Evolutionary conservation across 179 eudicot species (phyloP), one percentile per base, ranked within the genome.

Genomic region (Carnegiea gigantea): DNA sequence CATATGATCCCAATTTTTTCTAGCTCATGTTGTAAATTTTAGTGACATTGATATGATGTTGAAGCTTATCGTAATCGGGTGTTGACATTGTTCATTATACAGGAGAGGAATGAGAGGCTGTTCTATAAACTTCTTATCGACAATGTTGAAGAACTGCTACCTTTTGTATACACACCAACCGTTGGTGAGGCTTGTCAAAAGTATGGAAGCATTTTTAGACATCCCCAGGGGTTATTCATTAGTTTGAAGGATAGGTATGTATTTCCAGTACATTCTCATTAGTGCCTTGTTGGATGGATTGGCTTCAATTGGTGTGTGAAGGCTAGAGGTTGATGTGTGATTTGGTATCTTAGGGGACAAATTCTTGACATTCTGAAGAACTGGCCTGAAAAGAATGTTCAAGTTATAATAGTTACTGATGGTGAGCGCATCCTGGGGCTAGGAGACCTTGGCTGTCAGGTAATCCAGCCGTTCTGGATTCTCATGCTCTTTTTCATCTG

Each of bases 361-460:
- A 91, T 95, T 83, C 94, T 89, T 20, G 97, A 90, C 85, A 90
- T 95, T 64, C 73, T 95, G 86, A 93, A 83, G 80, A 95, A 95
- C 82, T 95, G 98, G 98, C 98, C 95, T 70, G 94, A 95, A 80
- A 91, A 90, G 86, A 87, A 87, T 44, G 90, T 95, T 81, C 98
- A 95, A 87, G 98, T 95, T 77, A 93, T 95, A 59, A 98, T 95
- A 59, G 98, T 95, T 70, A 95, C 98, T 54, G 98, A 95, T 71
- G 98, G 98, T 70, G 98, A 95, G 86, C 92, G 98, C 64, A 95
- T 95, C 64, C 88, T 95, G 80, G 98, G 98, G 44, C 91, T 95
- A 72, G 98, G 98, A 59, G 98, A 95, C 79, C 98, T 93, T 77
- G 98, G 98, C 54, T 95, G 98, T 86, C 98, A 95, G 98, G 98